Conservation (phyloP, 495 filamentous ascomycete genomes). For the Eremomyces bilateralis region DNA sequence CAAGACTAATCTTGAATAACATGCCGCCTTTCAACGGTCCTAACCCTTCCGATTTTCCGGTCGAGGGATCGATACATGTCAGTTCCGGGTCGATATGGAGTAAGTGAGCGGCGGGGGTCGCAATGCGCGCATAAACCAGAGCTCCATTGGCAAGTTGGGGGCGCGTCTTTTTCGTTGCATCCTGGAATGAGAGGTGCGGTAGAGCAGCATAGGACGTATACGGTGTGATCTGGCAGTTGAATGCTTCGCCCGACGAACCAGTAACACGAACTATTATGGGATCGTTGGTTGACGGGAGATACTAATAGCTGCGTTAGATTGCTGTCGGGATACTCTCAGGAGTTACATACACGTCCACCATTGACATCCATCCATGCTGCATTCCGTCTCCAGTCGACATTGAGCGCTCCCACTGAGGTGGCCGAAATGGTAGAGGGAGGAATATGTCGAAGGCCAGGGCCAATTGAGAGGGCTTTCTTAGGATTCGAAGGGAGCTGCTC, state of each 20-base stretch:
- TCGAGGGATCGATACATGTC: conserved; percentile 55
- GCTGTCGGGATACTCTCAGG: background rate
- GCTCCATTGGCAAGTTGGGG: conserved; percentile 52
- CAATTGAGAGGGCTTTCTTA: conserved; percentile 53
- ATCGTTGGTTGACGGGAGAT: conserved; percentile 55
- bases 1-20: conserved; percentile 59
- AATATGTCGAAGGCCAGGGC: conserved; percentile 60
- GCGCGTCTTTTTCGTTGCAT: conserved; percentile 75
- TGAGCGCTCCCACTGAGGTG: conserved; percentile 57
- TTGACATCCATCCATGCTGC: conserved; percentile 56
- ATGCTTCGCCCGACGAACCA: conserved; percentile 51
- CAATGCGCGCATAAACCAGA: conserved; percentile 69
- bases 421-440: conserved; percentile 49
- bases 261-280: conserved; percentile 68
- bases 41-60: conserved; percentile 74
- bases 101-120: conserved; percentile 49
- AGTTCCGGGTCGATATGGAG: conserved; percentile 83
- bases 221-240: conserved; percentile 45
- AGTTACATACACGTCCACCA: conserved; percentile 32
- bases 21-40: conserved; percentile 74
- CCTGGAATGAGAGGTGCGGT: conserved; percentile 75
- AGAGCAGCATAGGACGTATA: conserved; percentile 56
- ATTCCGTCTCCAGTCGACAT: conserved; percentile 55
- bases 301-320: conserved; percentile 25
- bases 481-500: conserved; percentile 35